Percentiles rank a stretch among this genome's conserved stretches.
These are phyloP conservation scores for Cucurbitaria berberidis DNA, from an alignment of 2,329 filamentous ascomycete genomes.

Conservation along the genomic window DNA sequence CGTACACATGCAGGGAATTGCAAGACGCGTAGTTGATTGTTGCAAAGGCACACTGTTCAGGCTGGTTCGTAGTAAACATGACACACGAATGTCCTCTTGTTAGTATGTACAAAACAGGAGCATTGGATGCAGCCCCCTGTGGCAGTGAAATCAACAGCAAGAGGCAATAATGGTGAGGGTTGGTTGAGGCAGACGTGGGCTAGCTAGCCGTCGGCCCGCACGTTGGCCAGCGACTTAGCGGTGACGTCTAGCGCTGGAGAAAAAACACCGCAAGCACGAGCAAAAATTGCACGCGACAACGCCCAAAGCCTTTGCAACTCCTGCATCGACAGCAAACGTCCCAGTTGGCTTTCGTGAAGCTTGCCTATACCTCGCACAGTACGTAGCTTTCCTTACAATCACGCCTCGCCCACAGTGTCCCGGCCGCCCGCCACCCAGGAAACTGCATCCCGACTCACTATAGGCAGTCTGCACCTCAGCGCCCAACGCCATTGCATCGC, in stretches of 20 bases:
- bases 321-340: constrained; percentile 9
- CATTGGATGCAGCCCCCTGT: too few species aligned
- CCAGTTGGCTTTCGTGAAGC: constrained; percentile 4
- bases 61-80: constrained; percentile 7
- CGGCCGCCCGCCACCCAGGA: not conserved
- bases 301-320: constrained; percentile 13
- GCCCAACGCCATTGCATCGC: constrained; percentile 29
- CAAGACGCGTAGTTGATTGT: not conserved
- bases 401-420: not conserved
- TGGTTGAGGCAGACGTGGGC: not conserved
- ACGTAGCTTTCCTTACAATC: constrained; percentile 8
- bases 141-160: not conserved
- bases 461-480: constrained; percentile 17
- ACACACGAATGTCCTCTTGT: not conserved
- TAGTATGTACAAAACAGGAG: not conserved
- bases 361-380: constrained; percentile 5
- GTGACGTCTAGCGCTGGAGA: constrained; percentile 19
- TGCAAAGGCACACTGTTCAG: not conserved
- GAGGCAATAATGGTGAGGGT: not conserved
- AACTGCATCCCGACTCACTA: not conserved
- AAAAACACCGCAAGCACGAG: constrained; percentile 23
- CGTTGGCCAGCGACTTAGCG: constrained; percentile 17
- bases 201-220: not conserved
- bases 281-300: constrained; percentile 27
- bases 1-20: not conserved